phyloP scores from a whole-genome alignment of 2,329 filamentous ascomycete genomes.

The Teratosphaeriaceae sp. region DNA sequence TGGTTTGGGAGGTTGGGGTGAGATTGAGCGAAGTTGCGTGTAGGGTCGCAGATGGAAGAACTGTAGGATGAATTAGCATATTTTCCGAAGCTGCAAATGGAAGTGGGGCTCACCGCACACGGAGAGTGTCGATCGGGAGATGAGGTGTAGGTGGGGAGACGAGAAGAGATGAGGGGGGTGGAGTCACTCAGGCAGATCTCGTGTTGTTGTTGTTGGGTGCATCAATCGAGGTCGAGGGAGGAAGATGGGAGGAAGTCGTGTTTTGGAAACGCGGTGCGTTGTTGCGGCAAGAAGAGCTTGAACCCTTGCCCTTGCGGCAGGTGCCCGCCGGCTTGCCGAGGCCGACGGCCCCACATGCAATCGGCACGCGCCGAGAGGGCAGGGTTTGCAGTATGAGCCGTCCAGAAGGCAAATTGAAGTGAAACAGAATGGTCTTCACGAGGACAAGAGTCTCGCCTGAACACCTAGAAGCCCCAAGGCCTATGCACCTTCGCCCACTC shows the following conservation, averaged over 20 bases:
- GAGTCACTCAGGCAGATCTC: neutral
- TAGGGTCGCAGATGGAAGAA: neutral
- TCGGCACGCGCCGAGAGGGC: too few relatives aligned
- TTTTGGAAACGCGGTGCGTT: neutral
- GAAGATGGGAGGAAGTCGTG: neutral
- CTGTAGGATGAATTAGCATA: neutral
- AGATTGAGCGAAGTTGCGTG: neutral
- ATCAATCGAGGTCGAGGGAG: neutral
- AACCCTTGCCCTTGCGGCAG: too few relatives aligned
- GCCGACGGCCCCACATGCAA: too few relatives aligned
- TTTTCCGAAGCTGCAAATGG: neutral
- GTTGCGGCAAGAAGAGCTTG: too few relatives aligned
- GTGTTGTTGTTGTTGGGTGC: neutral
- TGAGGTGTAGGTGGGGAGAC: neutral
- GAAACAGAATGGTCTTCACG: too few relatives aligned
- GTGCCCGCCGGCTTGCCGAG: too few relatives aligned
- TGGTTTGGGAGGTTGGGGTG: neutral
- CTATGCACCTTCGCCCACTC: slow-evolving; percentile 16
- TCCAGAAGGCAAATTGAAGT: too few relatives aligned
- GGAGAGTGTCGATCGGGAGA: neutral
- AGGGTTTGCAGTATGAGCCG: too few relatives aligned
- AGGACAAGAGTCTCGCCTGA: too few relatives aligned
- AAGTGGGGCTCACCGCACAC: neutral
- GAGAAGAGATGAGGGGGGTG: too few relatives aligned
- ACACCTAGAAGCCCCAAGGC: slow-evolving; percentile 14